Base-by-base conservation (phyloP, 23 red algal genomes). In the Gracilaria caudata region DNA sequence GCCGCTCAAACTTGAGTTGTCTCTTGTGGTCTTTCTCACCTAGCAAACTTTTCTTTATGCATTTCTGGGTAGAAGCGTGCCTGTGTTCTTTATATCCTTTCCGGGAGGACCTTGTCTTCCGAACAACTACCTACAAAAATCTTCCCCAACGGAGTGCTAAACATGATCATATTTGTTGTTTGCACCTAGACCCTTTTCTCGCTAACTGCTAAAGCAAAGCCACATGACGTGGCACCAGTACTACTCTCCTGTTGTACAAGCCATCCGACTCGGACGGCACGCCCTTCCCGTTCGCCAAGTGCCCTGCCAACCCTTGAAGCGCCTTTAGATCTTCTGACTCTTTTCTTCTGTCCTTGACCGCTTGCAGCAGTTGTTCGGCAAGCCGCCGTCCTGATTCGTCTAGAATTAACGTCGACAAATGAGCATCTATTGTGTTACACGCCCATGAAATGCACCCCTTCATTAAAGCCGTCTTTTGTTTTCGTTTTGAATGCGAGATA, bases 371-470 rank as follows among this genome's bases (percentile, higher is more conserved):
- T 32, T 55, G 44, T 43, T 64, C 36, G 23, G 78, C 74, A 12
- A 91, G 46, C 26, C 73, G 25, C 9, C 35, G 39, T 82, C 87
- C 87, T 14, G 44, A 60, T 35, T 82, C 78, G 51, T 91, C 87
- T 41, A 91, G 65, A 21, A 91, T 63, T 28, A 91, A 51, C n/a
- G 57, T 91, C 9, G 78, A 63, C 61, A 91, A 26, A 28, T 91
- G 87, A 19, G 77, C 76, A 47, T 91, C 87, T 12, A 91, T 71
- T 35, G 79, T 40, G 43, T 70, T 58, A 21, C 76, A 54, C 23
- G 57, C 68, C 87, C 87, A 91, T 23, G 47, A 76, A 26, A 82
- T 74, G 45, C 85, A 89, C n/a, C 80, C 80, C 25, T 64, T 40
- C 72, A 64, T 51, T 32, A 61, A 58, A 58, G 11, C 24, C 19